Conservation (phyloP, 495 filamentous ascomycete species). For the Penicillium coffeae region DNA sequence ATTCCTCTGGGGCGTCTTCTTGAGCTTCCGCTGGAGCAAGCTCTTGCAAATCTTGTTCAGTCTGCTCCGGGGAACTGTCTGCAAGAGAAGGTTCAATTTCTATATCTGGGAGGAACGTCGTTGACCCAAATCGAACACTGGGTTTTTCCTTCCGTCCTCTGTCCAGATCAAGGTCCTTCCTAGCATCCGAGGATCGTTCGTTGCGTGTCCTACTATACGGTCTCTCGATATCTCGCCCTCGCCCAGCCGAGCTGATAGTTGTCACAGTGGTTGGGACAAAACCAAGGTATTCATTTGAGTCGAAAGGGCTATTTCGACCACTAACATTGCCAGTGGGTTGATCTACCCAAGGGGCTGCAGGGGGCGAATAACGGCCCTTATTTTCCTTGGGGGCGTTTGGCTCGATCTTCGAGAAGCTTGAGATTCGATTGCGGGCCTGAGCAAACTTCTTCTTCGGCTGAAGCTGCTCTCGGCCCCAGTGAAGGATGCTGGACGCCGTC, state of each 20-base stretch:
- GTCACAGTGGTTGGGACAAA: conserved; percentile 33
- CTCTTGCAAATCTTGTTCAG: background rate
- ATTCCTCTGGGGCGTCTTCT: too few species aligned
- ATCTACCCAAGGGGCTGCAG: conserved; percentile 11
- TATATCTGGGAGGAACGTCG: background rate
- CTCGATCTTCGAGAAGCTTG: conserved; percentile 25
- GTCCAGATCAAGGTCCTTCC: background rate
- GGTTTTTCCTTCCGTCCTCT: background rate
- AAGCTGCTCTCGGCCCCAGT: conserved; percentile 34
- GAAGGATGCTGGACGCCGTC: conserved; percentile 19
- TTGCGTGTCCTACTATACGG: conserved; percentile 1
- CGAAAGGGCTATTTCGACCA: conserved; percentile 6
- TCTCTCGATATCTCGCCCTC: conserved; percentile 9
- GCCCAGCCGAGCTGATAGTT: conserved; percentile 35
- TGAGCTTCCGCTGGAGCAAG: background rate
- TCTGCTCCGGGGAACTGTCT: background rate
- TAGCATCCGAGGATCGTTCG: conserved; percentile 10
- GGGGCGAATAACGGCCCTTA: conserved; percentile 21
- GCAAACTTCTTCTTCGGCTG: conserved; percentile 26
- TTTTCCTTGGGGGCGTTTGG: background rate
- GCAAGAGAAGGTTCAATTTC: background rate
- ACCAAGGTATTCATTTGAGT: conserved; percentile 4
- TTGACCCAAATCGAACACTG: background rate
- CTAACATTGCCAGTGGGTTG: conserved; percentile 12
- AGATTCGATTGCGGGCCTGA: conserved; percentile 26